phyloP scores from a whole-genome alignment of 192 early-diverging fungal species.

The Dissophora ornata region DNA sequence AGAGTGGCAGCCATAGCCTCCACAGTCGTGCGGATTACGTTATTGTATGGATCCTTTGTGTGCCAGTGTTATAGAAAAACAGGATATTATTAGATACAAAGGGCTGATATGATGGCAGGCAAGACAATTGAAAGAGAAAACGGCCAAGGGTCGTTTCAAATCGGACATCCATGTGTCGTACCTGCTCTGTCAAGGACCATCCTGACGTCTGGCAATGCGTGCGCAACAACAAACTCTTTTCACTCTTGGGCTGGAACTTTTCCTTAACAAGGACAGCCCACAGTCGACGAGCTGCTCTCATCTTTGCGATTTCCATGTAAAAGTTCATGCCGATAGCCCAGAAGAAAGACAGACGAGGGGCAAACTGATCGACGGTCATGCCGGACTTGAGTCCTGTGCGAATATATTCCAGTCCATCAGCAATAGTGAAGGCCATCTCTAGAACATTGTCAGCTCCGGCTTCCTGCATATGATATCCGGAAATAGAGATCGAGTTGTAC shows the following conservation, averaged over 20 bases:
- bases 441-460: constrained; percentile 90
- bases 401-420: constrained; percentile 88
- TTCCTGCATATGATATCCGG: constrained; percentile 94
- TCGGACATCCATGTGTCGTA: neutral
- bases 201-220: constrained; percentile 94
- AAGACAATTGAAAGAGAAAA: too few species aligned
- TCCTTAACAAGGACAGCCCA: constrained; percentile 85
- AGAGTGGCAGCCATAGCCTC: constrained; percentile 94
- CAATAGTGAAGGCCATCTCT: constrained; percentile 92
- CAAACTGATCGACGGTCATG: constrained; percentile 91
- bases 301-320: constrained; percentile 95
- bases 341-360: constrained; percentile 91
- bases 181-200: constrained; percentile 92
- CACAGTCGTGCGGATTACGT: constrained; percentile 87
- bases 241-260: constrained; percentile 83
- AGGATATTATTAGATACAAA: neutral
- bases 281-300: constrained; percentile 87
- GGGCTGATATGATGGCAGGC: too few species aligned
- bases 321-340: constrained; percentile 96
- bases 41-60: constrained; percentile 85
- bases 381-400: constrained; percentile 81
- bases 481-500: constrained; percentile 97
- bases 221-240: constrained; percentile 84
- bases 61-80: neutral
- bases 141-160: neutral